These are phyloP conservation scores for Pestalotiopsis sp. DNA, from an alignment of 2,329 filamentous ascomycete genomes.

Conservation along the genomic window DNA sequence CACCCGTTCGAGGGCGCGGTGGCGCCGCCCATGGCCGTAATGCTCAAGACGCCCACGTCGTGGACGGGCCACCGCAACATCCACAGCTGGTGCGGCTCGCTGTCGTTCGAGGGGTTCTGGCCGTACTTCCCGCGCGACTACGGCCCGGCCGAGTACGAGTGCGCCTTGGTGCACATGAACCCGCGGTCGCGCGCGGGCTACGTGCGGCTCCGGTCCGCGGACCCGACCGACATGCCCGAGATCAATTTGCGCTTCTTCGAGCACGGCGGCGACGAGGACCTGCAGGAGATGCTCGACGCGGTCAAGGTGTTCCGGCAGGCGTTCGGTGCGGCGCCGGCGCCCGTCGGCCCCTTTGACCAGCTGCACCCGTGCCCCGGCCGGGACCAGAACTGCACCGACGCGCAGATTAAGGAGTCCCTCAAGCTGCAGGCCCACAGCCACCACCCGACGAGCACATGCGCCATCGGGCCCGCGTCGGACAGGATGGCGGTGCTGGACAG, in stretches of 20 bases:
- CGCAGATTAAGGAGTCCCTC: slow-evolving; percentile 24
- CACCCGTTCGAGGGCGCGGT: slow-evolving; percentile 27
- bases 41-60: slow-evolving; percentile 31
- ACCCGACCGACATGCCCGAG: slow-evolving; percentile 65
- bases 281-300: slow-evolving; percentile 28
- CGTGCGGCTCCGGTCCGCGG: slow-evolving; percentile 60
- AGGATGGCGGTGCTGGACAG: slow-evolving; percentile 53
- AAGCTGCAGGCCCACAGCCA: slow-evolving; percentile 26
- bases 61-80: slow-evolving; percentile 29
- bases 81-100: slow-evolving; percentile 31
- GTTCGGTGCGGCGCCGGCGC: slow-evolving; percentile 33
- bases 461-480: slow-evolving; percentile 44
- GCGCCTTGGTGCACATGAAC: slow-evolving; percentile 44
- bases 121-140: slow-evolving; percentile 34
- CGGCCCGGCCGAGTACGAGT: slow-evolving; percentile 34
- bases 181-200: slow-evolving; percentile 61
- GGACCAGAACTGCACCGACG: slow-evolving; percentile 20
- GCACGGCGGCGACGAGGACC: slow-evolving; percentile 41
- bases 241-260: slow-evolving; percentile 67
- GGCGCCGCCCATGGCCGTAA: slow-evolving; percentile 32
- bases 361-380: slow-evolving; percentile 22
- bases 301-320: slow-evolving; percentile 48
- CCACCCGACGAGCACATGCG: slow-evolving; percentile 23
- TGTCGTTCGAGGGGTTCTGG: slow-evolving; percentile 34
- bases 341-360: slow-evolving; percentile 35